A percentile compares a stretch with the other conserved stretches of the same genome.
These are phyloP conservation scores for Tritrichomonas foetus DNA, from an alignment of 208 protist species.

Conservation along the genomic window DNA sequence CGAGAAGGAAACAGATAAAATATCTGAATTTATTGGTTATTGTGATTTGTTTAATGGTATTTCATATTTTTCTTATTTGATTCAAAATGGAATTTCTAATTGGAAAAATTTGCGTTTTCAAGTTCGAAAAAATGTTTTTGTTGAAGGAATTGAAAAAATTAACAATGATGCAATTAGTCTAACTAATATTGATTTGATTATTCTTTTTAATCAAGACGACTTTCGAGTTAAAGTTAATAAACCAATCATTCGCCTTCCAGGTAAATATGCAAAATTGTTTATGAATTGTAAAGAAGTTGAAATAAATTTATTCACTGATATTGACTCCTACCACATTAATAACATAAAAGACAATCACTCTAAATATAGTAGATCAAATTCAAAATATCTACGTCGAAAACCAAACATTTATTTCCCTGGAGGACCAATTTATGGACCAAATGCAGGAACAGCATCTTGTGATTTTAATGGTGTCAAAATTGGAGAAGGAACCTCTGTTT, in stretches of 20 bases:
- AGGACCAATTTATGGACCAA: neutral
- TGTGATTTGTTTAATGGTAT: neutral
- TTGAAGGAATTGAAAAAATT: neutral
- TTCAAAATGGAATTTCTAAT: too few species aligned
- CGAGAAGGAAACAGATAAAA: neutral
- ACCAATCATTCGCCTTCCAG: neutral
- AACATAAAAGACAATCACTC: neutral
- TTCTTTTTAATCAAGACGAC: neutral
- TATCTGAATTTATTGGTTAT: neutral
- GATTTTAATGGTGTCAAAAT: neutral
- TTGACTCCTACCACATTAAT: neutral
- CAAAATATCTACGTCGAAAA: neutral
- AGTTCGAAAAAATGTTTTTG: neutral
- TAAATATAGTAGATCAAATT: neutral
- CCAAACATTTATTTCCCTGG: neutral
- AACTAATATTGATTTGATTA: too few species aligned
- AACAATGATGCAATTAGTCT: too few species aligned
- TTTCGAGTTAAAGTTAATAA: neutral
- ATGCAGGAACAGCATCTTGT: neutral
- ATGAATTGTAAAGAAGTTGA: neutral
- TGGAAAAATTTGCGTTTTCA: too few species aligned
- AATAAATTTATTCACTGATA: too few species aligned
- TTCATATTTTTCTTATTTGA: neutral
- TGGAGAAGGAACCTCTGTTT: neutral
- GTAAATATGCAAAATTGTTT: neutral